Evolutionary conservation across 2,329 filamentous ascomycete genomes (phyloP).

Genomic region (Incumbomyces delicatus): DNA sequence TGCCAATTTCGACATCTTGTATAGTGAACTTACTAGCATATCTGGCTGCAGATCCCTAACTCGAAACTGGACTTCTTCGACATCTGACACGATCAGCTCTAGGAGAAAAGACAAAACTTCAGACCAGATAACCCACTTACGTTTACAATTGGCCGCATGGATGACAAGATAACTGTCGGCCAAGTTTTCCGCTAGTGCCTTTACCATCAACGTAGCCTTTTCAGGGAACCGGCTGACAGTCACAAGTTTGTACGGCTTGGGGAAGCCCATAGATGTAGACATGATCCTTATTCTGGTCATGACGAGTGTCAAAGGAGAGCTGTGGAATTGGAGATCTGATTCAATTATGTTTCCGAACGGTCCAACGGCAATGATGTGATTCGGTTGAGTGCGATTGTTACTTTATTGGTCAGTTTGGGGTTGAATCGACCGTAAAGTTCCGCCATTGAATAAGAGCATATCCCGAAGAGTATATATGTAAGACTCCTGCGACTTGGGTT

Average conservation of each 20-base stretch:
- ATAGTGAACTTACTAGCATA: constrained; percentile 37
- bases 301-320: neutral
- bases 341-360: too few species aligned
- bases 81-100: constrained; percentile 28
- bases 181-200: constrained; percentile 1
- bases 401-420: too few species aligned
- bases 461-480: too few species aligned
- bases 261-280: neutral
- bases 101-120: neutral
- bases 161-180: constrained; percentile 15
- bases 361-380: too few species aligned
- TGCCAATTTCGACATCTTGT: neutral
- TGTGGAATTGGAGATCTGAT: neutral
- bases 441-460: too few species aligned
- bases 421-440: too few species aligned
- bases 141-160: constrained; percentile 3
- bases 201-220: constrained; percentile 5
- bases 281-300: constrained; percentile 4
- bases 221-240: constrained; percentile 3
- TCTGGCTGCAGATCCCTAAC: constrained; percentile 46
- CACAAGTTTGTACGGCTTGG: constrained; percentile 3
- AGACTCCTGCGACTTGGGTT: too few species aligned
- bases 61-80: constrained; percentile 46
- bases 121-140: neutral
- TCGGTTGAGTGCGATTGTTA: too few species aligned